phyloP scores from a whole-genome alignment of 768 basidiomycete genomes.

The Pulveroboletus frians region DNA sequence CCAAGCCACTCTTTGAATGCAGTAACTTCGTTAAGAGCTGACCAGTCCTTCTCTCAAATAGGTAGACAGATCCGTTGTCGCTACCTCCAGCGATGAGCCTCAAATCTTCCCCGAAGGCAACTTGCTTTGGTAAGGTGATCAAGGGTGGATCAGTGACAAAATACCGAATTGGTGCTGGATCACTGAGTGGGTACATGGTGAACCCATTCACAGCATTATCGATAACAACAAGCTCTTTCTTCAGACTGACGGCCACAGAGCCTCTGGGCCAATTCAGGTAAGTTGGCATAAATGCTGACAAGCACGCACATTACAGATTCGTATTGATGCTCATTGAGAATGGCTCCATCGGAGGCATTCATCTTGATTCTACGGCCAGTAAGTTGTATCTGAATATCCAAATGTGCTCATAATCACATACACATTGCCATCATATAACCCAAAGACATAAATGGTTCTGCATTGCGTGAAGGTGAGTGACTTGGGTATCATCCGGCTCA shows the following conservation, averaged over 20 bases:
- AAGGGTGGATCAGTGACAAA: slow-evolving; percentile 3
- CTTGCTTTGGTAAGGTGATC: slow-evolving; percentile 4
- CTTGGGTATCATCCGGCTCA: slow-evolving; percentile 2
- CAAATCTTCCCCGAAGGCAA: slow-evolving; percentile 7
- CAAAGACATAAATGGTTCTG: slow-evolving; percentile 1
- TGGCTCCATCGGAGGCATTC: not conserved
- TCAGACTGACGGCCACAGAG: not conserved
- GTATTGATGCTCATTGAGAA: slow-evolving; percentile 2
- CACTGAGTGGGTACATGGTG: slow-evolving; percentile 4
- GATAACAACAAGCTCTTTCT: slow-evolving; percentile 2
- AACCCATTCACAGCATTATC: slow-evolving; percentile 9
- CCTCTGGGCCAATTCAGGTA: not conserved
- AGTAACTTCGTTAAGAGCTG: not conserved
- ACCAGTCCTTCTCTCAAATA: slow-evolving; percentile 6
- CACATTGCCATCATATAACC: slow-evolving; percentile 9
- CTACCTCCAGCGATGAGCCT: slow-evolving; percentile 8
- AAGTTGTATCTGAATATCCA: not conserved
- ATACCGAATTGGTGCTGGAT: not conserved
- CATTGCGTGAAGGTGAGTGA: not conserved
- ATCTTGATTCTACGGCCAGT: not conserved
- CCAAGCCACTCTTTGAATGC: not conserved
- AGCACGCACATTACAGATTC: slow-evolving; percentile 5
- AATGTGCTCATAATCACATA: too few species aligned
- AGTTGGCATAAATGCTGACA: not conserved
- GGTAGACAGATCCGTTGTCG: slow-evolving; percentile 2